Percentiles rank a stretch among this genome's conserved stretches.
Conservation (phyloP, 148 eudicot species). For the Drosera capensis region DNA sequence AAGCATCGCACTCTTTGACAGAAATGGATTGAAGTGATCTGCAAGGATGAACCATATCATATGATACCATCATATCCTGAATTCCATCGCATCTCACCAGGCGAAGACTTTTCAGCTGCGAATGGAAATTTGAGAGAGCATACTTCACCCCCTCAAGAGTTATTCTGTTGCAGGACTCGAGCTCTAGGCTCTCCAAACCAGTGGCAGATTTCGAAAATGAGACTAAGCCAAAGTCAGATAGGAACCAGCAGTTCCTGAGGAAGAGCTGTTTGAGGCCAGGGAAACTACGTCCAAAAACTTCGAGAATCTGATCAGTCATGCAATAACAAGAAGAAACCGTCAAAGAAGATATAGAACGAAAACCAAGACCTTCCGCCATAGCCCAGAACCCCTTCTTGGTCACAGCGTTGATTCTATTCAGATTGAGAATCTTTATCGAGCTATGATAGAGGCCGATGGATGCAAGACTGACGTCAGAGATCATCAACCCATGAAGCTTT, state of each 20-base stretch:
- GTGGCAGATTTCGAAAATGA: constrained; percentile 40
- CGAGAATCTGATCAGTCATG: constrained; percentile 52
- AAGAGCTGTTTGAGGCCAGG: constrained; percentile 42
- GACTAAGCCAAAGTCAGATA: constrained; percentile 52
- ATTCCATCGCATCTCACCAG: constrained; percentile 70
- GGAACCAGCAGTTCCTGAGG: constrained; percentile 51
- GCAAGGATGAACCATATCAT: constrained; percentile 17
- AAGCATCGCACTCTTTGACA: constrained; percentile 42
- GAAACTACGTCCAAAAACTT: constrained; percentile 64
- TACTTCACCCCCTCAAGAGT: constrained; percentile 41
- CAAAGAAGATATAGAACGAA: constrained; percentile 33
- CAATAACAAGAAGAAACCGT: constrained; percentile 53
- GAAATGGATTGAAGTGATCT: constrained; percentile 54
- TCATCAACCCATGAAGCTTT: constrained; percentile 45
- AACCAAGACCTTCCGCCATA: constrained; percentile 73
- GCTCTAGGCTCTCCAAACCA: constrained; percentile 57
- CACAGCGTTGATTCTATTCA: constrained; percentile 45
- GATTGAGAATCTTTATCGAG: constrained; percentile 39
- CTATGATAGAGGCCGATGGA: constrained; percentile 77
- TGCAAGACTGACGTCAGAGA: constrained; percentile 72
- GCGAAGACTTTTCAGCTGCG: constrained; percentile 50
- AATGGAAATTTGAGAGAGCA: constrained; percentile 31
- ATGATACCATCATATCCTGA: constrained; percentile 29
- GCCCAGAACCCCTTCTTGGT: constrained; percentile 77
- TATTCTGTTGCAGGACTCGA: constrained; percentile 67